phyloP scores from a whole-genome alignment of 768 basidiomycete species.

The Rhodotorula toruloides region DNA sequence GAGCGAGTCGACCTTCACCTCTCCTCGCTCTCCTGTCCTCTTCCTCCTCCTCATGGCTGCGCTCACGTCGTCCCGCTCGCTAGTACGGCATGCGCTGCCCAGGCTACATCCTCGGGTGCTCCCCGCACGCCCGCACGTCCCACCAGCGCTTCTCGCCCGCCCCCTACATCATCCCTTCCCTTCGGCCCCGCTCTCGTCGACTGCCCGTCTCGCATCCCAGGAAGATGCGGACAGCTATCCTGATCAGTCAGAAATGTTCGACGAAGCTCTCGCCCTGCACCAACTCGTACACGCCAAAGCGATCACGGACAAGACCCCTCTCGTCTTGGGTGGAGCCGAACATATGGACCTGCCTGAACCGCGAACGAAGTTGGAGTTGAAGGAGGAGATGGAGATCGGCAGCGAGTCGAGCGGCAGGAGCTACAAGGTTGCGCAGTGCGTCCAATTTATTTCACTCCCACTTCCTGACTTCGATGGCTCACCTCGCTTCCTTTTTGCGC shows the following conservation, averaged over 20 bases:
- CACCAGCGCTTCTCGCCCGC: background rate
- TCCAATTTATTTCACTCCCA: too few relatives aligned
- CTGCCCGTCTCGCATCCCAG: too few relatives aligned
- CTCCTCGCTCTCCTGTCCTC: too few relatives aligned
- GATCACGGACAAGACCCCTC: background rate
- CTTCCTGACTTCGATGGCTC: background rate
- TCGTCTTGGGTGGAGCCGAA: background rate
- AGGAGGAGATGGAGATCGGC: background rate
- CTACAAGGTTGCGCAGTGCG: conserved; percentile 9
- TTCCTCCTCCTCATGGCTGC: conserved; percentile 2
- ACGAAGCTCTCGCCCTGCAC: too few relatives aligned
- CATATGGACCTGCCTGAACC: background rate
- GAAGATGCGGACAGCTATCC: too few relatives aligned
- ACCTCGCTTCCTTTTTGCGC: background rate
- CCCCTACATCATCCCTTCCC: too few relatives aligned
- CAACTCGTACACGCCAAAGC: too few relatives aligned
- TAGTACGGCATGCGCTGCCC: background rate
- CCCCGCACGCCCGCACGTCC: background rate
- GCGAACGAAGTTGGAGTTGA: background rate
- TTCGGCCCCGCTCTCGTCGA: too few relatives aligned
- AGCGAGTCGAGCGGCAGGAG: background rate
- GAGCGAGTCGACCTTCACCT: too few relatives aligned
- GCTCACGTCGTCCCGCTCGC: background rate
- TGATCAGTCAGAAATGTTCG: too few relatives aligned
- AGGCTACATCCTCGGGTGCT: too few relatives aligned